phyloP scores from a whole-genome alignment of 208 protist genomes.

The Leishmania tropica region DNA sequence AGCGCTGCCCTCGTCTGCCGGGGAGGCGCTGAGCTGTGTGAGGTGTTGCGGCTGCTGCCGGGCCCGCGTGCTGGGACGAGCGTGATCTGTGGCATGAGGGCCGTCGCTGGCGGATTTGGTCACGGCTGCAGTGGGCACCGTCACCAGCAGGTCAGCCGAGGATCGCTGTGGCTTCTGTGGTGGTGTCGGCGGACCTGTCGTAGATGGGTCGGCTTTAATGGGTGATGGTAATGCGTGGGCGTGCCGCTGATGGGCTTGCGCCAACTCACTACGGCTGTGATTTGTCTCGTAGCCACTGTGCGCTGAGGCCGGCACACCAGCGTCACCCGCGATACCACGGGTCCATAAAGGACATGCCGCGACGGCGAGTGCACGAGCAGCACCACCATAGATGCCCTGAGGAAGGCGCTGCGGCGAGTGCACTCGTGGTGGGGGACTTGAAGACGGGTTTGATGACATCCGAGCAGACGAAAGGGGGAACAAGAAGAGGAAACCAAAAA shows the following conservation, averaged over 20 bases:
- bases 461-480: not conserved
- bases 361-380: not conserved
- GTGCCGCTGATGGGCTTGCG: not conserved
- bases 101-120: not conserved
- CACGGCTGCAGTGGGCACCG: not conserved
- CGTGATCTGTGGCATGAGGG: not conserved
- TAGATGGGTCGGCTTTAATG: not conserved
- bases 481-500: not conserved
- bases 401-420: constrained; percentile 18
- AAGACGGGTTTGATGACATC: constrained; percentile 16
- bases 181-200: not conserved
- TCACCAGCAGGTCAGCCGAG: not conserved
- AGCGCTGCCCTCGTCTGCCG: not conserved
- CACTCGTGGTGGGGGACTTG: constrained; percentile 7
- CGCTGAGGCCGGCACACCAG: not conserved
- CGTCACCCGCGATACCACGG: not conserved
- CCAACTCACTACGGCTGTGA: not conserved
- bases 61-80: not conserved
- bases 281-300: not conserved
- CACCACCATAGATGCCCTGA: not conserved
- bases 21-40: not conserved
- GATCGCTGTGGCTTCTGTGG: not conserved
- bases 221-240: not conserved
- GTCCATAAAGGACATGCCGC: not conserved
- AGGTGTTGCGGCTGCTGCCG: not conserved